Percentiles rank a stretch among this genome's conserved stretches.
Conservation (phyloP, 2,329 filamentous ascomycete species). For the Chalara sp. region DNA sequence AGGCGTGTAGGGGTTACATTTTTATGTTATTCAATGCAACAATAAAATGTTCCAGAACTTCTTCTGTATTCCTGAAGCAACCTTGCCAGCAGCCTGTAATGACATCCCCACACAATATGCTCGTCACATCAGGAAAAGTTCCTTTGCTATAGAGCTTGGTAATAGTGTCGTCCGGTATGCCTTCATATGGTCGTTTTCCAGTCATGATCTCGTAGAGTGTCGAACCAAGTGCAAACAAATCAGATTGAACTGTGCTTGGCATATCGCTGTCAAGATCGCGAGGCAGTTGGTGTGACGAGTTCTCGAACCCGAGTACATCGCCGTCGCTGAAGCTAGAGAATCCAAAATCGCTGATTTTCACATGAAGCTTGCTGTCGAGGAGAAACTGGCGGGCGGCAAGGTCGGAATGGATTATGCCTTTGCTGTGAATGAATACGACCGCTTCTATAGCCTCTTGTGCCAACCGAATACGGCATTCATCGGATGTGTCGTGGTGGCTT, state of each 20-base stretch:
- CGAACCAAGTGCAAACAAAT: slow-evolving; percentile 16
- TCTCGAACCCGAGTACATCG: slow-evolving; percentile 11
- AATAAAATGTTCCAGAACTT: no score
- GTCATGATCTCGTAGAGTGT: slow-evolving; percentile 26
- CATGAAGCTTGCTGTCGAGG: slow-evolving; percentile 68
- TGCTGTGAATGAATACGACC: slow-evolving; percentile 9
- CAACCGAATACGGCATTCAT: slow-evolving; percentile 6
- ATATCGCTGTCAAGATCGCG: slow-evolving; percentile 7
- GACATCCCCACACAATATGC: slow-evolving; percentile 4
- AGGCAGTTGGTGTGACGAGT: slow-evolving; percentile 11
- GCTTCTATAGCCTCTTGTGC: slow-evolving; percentile 9
- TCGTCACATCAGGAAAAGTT: slow-evolving; percentile 5
- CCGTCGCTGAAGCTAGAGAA: slow-evolving; percentile 9
- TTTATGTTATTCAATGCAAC: no score
- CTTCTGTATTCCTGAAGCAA: no score
- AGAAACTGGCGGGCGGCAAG: slow-evolving; percentile 11
- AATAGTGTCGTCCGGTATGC: slow-evolving; percentile 7
- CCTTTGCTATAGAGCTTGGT: slow-evolving; percentile 4
- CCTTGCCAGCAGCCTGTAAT: no score
- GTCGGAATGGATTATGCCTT: slow-evolving; percentile 10
- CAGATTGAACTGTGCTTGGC: slow-evolving; percentile 12
- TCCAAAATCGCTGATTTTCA: slow-evolving; percentile 89
- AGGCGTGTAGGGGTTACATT: no score
- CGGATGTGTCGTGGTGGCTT: slow-evolving; percentile 8
- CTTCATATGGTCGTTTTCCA: slow-evolving; percentile 16